Evolutionary conservation across 257 asterid genomes (phyloP).

Genomic region (Thymus quinquecostatus): DNA sequence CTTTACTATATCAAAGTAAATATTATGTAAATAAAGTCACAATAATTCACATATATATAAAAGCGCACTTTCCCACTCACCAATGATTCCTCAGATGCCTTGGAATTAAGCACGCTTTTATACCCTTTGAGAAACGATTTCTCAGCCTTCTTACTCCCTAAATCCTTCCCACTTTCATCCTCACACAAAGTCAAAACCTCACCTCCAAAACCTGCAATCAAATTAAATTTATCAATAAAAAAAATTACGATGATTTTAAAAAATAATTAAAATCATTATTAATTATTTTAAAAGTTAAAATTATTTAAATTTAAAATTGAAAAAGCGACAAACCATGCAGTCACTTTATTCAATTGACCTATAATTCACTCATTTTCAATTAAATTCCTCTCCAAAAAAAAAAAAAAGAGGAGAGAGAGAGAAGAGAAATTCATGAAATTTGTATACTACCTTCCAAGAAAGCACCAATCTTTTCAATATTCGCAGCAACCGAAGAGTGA

Average conservation of each 20-base stretch:
- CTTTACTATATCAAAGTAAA: too few species aligned
- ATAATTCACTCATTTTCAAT: too few species aligned
- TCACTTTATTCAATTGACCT: not conserved
- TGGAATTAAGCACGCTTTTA: conserved; percentile 58
- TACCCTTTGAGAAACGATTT: conserved; percentile 44
- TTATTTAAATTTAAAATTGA: too few species aligned
- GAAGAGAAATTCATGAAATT: not conserved
- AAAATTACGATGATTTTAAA: not conserved
- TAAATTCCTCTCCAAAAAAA: too few species aligned
- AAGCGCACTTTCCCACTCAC: conserved; percentile 29
- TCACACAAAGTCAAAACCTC: conserved; percentile 36
- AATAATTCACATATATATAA: too few species aligned
- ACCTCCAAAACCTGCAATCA: conserved; percentile 49
- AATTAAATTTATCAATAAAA: not conserved
- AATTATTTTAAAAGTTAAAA: too few species aligned
- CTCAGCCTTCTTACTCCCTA: conserved; percentile 27
- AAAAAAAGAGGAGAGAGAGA: not conserved
- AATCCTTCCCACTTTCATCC: conserved; percentile 29
- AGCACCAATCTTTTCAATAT: conserved; percentile 58
- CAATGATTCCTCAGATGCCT: conserved; percentile 69
- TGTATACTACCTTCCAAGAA: conserved; percentile 56
- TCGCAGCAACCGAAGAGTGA: conserved; percentile 47
- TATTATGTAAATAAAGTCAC: too few species aligned
- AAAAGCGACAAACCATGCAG: not conserved
- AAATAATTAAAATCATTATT: too few species aligned